Evolutionary conservation across 2,329 filamentous ascomycete genomes (phyloP), one percentile per base, ranked within the genome.

Genomic region (Microdochium trichocladiopsis): DNA sequence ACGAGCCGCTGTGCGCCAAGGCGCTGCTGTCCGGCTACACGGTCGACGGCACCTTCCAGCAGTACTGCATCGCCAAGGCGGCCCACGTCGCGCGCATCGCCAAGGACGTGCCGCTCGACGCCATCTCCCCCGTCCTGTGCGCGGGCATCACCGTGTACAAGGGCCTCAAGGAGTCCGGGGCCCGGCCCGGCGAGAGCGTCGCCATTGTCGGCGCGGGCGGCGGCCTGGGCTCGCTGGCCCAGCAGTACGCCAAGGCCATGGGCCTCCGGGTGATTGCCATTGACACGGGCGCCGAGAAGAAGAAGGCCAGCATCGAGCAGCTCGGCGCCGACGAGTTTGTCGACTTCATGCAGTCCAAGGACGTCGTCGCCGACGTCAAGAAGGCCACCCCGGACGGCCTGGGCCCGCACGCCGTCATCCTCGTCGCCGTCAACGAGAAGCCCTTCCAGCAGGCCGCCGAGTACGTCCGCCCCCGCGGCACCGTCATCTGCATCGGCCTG

Each of bases 381-480:
- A 84, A 83, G 48, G 85, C 86, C 25, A 95, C 90, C 1, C 72
- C 82, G 25, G 90, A 93, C 61, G 89, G 89, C 21, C 79, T 90
- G 16, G 93, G 93, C 50, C 91, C 92, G 4, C 88, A 95, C 63
- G 92, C 90, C 37, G 91, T 93, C 56, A 77, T 96, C 59, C 78
- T 96, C 47, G 83, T 96, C 55, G 92, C 93, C 56, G 91, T 90
- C 50, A 82, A 78, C 61, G 92, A 96, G 80, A 90, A 87, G 77
- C 93, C 93, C 51, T 96, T 96, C 84, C 90, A 96, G 75, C 92
- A 96, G 75, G 93, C 93, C 43, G 84, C 89, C 48, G 85, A 82
- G 71, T 96, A 96, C 72, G 86, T 96, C 56, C 88, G 93, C 55
- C 81, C 90, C 52, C 83, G 84, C 55, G 93, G 93, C 54, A 80